These are phyloP conservation scores for Haematococcus lacustris DNA, from an alignment of 139 green algal genomes.

Conservation along the genomic window DNA sequence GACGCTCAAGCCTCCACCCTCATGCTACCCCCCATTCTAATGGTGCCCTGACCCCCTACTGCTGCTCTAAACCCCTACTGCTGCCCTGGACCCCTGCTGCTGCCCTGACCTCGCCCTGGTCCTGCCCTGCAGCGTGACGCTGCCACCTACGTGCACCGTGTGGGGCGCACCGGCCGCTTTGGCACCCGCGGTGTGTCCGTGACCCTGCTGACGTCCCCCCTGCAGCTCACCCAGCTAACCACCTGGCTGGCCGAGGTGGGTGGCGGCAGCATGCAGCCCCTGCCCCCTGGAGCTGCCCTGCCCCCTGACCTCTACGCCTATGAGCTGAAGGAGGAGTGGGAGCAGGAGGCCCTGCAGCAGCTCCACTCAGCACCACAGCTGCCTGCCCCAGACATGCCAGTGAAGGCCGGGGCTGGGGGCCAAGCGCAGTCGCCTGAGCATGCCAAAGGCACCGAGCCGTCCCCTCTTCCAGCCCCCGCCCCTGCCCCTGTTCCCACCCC, in stretches of 20 bases:
- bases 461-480: too few species aligned
- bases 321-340: slow-evolving; percentile 30
- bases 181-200: slow-evolving; percentile 60
- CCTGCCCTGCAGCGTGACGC: slow-evolving; percentile 21
- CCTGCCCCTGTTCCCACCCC: too few species aligned
- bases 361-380: slow-evolving; percentile 13
- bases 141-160: slow-evolving; percentile 39
- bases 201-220: slow-evolving; percentile 42
- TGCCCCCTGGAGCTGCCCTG: too few species aligned
- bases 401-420: background rate
- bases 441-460: too few species aligned
- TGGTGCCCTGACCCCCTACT: too few species aligned
- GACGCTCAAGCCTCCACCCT: too few species aligned
- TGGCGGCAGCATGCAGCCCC: slow-evolving; percentile 11
- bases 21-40: too few species aligned
- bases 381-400: slow-evolving; percentile 6
- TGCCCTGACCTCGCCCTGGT: too few species aligned
- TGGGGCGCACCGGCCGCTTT: slow-evolving; percentile 77
- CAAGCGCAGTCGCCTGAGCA: background rate
- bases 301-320: slow-evolving; percentile 23
- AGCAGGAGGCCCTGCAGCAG: slow-evolving; percentile 24
- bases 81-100: too few species aligned
- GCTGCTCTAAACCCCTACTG: too few species aligned
- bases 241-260: background rate
- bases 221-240: background rate